phyloP scores from a whole-genome alignment of 768 basidiomycete species.

The Coprinellus micaceus region DNA sequence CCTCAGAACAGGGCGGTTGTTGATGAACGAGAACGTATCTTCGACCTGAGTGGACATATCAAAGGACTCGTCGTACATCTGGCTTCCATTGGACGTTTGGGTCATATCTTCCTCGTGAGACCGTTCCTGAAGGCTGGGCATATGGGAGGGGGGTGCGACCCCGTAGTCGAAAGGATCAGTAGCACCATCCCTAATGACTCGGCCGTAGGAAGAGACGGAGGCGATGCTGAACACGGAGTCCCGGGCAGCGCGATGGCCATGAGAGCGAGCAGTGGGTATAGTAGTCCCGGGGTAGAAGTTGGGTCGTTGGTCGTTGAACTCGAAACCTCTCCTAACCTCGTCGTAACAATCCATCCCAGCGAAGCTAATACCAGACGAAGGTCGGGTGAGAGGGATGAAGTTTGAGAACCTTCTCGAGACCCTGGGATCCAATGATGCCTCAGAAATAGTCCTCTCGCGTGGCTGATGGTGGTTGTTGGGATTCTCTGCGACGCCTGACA shows the following conservation, averaged over 20 bases:
- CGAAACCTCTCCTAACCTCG: conserved; percentile 76
- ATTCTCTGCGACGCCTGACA: conserved; percentile 32
- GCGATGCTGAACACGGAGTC: conserved; percentile 72
- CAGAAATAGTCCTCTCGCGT: conserved; percentile 26
- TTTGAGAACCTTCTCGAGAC: conserved; percentile 1
- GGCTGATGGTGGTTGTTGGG: conserved; percentile 17
- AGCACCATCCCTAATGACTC: conserved; percentile 57
- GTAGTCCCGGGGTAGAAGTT: conserved; percentile 55
- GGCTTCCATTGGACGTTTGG: not conserved
- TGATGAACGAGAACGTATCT: conserved; percentile 69
- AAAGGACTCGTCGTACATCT: conserved; percentile 1
- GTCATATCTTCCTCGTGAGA: not conserved
- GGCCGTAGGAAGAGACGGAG: conserved; percentile 76
- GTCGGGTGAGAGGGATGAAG: conserved; percentile 32
- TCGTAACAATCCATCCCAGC: conserved; percentile 71
- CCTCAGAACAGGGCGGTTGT: conserved; percentile 32
- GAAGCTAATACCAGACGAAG: conserved; percentile 61
- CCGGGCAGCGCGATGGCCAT: conserved; percentile 39
- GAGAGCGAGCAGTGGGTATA: conserved; percentile 17
- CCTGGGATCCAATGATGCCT: conserved; percentile 7
- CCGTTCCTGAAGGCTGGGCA: conserved; percentile 5
- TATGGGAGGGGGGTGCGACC: conserved; percentile 39
- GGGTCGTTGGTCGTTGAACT: conserved; percentile 60
- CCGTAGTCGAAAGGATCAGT: conserved; percentile 76
- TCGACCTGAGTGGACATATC: conserved; percentile 56